Percentiles rank a stretch among this genome's conserved stretches.
These are phyloP conservation scores for Dicorynia guianensis DNA, from an alignment of 306 rosid genomes.

Conservation along the genomic window DNA sequence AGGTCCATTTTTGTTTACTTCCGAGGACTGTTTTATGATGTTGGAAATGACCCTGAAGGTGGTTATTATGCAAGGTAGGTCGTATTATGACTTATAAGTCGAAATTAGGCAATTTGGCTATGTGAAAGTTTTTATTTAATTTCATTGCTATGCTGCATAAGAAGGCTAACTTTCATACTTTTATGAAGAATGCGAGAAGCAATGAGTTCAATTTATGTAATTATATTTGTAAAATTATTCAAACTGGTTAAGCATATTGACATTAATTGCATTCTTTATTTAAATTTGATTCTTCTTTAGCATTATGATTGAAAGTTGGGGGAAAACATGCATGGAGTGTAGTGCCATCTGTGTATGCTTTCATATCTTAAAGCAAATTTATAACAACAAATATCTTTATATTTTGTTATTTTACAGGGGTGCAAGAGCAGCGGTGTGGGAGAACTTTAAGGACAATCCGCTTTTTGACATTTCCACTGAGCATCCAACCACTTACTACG, in stretches of 20 bases:
- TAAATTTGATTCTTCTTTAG: neutral
- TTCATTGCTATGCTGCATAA: neutral
- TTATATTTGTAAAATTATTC: too few relatives aligned
- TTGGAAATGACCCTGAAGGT: constrained; percentile 95
- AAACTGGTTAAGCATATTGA: neutral
- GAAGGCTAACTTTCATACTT: too few relatives aligned
- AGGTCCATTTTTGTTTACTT: constrained; percentile 88
- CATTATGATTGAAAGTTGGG: neutral
- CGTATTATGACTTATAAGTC: neutral
- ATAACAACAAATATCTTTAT: constrained; percentile 15
- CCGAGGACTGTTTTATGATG: constrained; percentile 89
- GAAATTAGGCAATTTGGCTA: neutral
- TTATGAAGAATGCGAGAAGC: neutral
- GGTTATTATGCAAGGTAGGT: constrained; percentile 90
- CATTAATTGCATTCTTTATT: neutral
- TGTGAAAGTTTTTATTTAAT: neutral
- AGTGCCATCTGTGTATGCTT: constrained; percentile 26
- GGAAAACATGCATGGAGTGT: neutral
- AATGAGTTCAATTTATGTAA: neutral
- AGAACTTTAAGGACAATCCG: constrained; percentile 94
- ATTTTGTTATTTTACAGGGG: constrained; percentile 61
- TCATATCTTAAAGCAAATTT: constrained; percentile 12
- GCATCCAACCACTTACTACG: constrained; percentile 93
- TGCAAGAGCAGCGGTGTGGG: constrained; percentile 97
- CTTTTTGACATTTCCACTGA: constrained; percentile 91